These are phyloP conservation scores for Aspergillus melleus DNA, from an alignment of 2,329 filamentous ascomycete species.

Conservation along the genomic window DNA sequence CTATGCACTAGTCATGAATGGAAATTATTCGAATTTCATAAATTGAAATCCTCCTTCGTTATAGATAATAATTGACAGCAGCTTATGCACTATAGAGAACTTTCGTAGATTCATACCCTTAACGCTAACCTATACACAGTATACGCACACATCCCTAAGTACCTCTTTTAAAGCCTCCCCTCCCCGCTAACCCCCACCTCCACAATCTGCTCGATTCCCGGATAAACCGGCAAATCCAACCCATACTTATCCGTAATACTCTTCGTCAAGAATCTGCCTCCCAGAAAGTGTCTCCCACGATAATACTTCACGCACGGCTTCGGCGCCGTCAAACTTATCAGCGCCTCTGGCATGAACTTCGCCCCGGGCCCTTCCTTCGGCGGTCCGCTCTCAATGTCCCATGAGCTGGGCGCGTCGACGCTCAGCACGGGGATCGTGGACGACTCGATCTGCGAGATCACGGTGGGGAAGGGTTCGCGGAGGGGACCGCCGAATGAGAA, in stretches of 20 bases:
- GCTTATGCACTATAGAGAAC: neutral
- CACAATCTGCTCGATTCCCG: constrained; percentile 84
- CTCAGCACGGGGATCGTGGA: constrained; percentile 76
- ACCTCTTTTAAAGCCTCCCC: constrained; percentile 31
- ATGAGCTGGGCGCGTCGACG: constrained; percentile 90
- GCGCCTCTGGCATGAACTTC: constrained; percentile 73
- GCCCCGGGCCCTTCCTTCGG: constrained; percentile 74
- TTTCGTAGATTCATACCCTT: neutral
- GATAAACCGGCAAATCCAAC: constrained; percentile 78
- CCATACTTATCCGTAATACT: constrained; percentile 81
- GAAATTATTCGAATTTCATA: neutral
- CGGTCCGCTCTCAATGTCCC: constrained; percentile 87
- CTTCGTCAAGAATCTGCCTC: constrained; percentile 81
- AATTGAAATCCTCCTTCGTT: neutral
- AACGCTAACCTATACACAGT: neutral
- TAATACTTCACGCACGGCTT: constrained; percentile 88
- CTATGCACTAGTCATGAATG: constrained; percentile 5
- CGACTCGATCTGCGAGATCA: constrained; percentile 75
- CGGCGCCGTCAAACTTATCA: constrained; percentile 89
- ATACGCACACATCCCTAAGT: neutral
- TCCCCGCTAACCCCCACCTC: constrained; percentile 60
- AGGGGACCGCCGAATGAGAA: constrained; percentile 93
- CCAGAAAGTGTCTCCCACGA: constrained; percentile 84
- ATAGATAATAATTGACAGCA: neutral
- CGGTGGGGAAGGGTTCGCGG: constrained; percentile 82